Conservation (phyloP, 352 stramenopile genomes). For the Thraustochytrium sp. region DNA sequence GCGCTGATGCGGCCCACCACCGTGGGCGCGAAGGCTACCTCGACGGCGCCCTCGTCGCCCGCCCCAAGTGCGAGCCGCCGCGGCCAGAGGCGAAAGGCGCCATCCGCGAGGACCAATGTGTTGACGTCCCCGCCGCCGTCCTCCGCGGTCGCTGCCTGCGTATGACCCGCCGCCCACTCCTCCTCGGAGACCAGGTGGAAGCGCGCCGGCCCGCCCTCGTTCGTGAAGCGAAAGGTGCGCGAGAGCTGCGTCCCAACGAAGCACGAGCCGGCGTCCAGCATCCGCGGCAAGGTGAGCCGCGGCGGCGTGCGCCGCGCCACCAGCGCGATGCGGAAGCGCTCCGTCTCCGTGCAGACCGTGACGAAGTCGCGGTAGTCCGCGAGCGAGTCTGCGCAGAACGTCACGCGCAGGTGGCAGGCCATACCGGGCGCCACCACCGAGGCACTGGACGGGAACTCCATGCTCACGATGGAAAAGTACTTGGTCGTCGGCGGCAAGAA, state of each 20-base stretch:
- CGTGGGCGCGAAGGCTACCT: background rate
- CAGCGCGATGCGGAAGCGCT: constrained; percentile 19
- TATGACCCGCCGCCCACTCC: background rate
- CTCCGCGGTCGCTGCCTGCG: background rate
- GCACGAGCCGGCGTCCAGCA: constrained; percentile 2
- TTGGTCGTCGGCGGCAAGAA: constrained; percentile 31
- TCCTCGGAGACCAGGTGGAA: background rate
- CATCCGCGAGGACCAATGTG: background rate
- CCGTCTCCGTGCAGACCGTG: constrained; percentile 26
- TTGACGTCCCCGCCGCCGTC: background rate
- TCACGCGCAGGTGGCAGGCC: background rate
- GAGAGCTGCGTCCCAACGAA: background rate
- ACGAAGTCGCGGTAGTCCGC: constrained; percentile 31
- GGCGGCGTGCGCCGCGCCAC: background rate
- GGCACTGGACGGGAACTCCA: background rate
- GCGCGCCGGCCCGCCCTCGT: background rate
- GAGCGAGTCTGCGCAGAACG: constrained; percentile 28
- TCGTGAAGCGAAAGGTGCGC: background rate
- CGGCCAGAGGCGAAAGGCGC: background rate
- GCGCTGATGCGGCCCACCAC: background rate
- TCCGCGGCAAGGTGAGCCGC: background rate
- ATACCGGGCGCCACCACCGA: constrained; percentile 8
- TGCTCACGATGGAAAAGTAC: constrained; percentile 20
- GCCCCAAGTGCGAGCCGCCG: background rate
- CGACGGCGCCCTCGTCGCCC: background rate